A percentile compares a stretch with the other conserved stretches of the same genome.
Evolutionary conservation across 257 asterid genomes (phyloP).

Genomic region (Echium plantagineum): DNA sequence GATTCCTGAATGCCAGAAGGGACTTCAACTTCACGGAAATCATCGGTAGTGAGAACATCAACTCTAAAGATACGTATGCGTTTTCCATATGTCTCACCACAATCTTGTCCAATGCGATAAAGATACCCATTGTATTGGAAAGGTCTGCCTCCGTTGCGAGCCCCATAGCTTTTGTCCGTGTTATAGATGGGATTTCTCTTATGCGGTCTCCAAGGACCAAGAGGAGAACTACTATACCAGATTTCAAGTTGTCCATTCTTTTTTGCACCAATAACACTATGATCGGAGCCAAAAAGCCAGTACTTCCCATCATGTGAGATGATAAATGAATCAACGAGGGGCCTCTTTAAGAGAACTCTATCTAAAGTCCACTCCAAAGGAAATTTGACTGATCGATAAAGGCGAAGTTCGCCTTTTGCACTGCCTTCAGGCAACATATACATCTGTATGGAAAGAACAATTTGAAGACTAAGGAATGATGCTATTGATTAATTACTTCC

Average conservation of each 20-base stretch:
- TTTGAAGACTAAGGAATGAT: neutral
- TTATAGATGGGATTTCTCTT: constrained; percentile 72
- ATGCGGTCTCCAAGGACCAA: constrained; percentile 92
- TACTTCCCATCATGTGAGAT: constrained; percentile 58
- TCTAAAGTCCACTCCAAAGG: constrained; percentile 77
- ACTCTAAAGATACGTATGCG: constrained; percentile 54
- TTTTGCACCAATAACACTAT: constrained; percentile 56
- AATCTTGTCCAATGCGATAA: constrained; percentile 85
- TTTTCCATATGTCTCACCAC: constrained; percentile 74
- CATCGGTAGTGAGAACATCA: constrained; percentile 40
- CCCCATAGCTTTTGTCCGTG: constrained; percentile 64
- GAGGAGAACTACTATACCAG: constrained; percentile 71
- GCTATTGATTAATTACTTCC: neutral
- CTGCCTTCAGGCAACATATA: constrained; percentile 97
- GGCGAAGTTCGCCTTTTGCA: constrained; percentile 85
- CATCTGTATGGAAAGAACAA: constrained; percentile 32
- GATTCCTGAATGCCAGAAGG: constrained; percentile 43
- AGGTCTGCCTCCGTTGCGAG: constrained; percentile 96
- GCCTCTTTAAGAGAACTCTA: constrained; percentile 48
- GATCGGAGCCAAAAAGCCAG: constrained; percentile 94
- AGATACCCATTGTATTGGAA: constrained; percentile 51
- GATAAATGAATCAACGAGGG: constrained; percentile 70
- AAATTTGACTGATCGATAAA: constrained; percentile 68
- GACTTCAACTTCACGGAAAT: constrained; percentile 78
- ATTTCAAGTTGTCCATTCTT: constrained; percentile 87